phyloP scores from a whole-genome alignment of 768 basidiomycete species.

The Trametes cubensis region DNA sequence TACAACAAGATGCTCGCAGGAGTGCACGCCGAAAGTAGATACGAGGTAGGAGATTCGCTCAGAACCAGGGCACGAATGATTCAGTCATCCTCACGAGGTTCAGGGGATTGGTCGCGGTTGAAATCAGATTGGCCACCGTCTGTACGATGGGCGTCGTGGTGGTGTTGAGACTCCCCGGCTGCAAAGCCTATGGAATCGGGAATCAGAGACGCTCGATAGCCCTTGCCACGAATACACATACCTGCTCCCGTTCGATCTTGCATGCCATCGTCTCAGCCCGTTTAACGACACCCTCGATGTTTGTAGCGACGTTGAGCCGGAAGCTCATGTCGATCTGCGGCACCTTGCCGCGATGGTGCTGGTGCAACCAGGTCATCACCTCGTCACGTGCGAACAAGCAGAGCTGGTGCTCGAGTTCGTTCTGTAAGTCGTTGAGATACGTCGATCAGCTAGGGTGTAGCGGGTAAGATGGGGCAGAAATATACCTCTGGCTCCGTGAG shows the following conservation, averaged over 20 bases:
- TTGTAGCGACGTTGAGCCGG: slow-evolving; percentile 56
- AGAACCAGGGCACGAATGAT: slow-evolving; percentile 87
- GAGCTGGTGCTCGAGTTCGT: slow-evolving; percentile 89
- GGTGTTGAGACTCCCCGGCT: slow-evolving; percentile 36
- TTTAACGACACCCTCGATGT: slow-evolving; percentile 73
- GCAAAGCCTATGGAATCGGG: slow-evolving; percentile 32
- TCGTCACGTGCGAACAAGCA: slow-evolving; percentile 94
- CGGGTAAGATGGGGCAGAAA: neutral
- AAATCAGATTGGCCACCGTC: slow-evolving; percentile 81
- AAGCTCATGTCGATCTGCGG: slow-evolving; percentile 61
- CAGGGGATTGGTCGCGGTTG: slow-evolving; percentile 82
- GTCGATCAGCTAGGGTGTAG: neutral
- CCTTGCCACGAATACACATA: slow-evolving; percentile 32
- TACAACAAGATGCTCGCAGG: slow-evolving; percentile 10
- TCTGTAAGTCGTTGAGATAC: slow-evolving; percentile 45
- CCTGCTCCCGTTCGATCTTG: slow-evolving; percentile 84
- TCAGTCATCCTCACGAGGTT: slow-evolving; percentile 87
- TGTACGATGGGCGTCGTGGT: slow-evolving; percentile 66
- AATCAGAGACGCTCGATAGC: slow-evolving; percentile 9
- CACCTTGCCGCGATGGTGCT: slow-evolving; percentile 50
- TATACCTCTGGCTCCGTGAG: slow-evolving; percentile 90
- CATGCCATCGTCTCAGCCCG: slow-evolving; percentile 84
- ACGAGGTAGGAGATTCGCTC: neutral
- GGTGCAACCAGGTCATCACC: slow-evolving; percentile 72
- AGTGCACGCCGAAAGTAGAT: neutral